Evolutionary conservation across 306 rosid species (phyloP), one percentile per base, ranked within the genome.

Genomic region (Cotoneaster glaucophyllus): DNA sequence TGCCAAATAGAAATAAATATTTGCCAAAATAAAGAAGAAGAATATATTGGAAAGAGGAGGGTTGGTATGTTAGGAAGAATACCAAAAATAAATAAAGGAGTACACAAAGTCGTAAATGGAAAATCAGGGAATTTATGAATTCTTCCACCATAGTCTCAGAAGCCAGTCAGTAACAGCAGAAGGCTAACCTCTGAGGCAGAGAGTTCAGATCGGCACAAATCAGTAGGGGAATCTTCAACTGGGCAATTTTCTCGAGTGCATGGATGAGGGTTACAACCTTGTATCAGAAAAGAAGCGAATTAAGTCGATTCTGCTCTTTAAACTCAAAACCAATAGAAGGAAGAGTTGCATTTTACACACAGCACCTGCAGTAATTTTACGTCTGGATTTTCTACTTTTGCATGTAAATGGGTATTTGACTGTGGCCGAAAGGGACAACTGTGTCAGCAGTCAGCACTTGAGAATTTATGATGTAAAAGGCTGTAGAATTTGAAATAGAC

Each of bases 361-460:
- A 29, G 71, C 71, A 85, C 84, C 86, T 82, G 86, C 48, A 68
- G 57, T 67, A 76, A 44, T 69, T 79, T 82, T 5, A 63, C 78
- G 52, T 75, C 82, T 4, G 74, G 71, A 52, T 25, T 2, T 3
- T 15, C 1, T 28, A 14, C 31, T 68, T 32, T 50, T 56, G 84
- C 75, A 71, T n/a, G 31, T 80, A 85, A 64, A 74, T 85, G 88
- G 21, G 86, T 70, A 67, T 82, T 85, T 76, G 81, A 82, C 88
- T 82, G 24, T 3, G 6, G 65, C 56, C 9, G 34, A 37, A 67
- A 79, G 41, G 44, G 19, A 25, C 12, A 24, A 73, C 67, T 14
- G 21, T 25, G 26, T 25, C 54, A 48, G 54, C 54, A 50, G 75
- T 76, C 59, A 75, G 64, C 41, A 44, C 34, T 72, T 56, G 19